A percentile compares a stretch with the other conserved stretches of the same genome.
These are phyloP conservation scores for Avicennia marina DNA, from an alignment of 257 asterid species.

Conservation along the genomic window DNA sequence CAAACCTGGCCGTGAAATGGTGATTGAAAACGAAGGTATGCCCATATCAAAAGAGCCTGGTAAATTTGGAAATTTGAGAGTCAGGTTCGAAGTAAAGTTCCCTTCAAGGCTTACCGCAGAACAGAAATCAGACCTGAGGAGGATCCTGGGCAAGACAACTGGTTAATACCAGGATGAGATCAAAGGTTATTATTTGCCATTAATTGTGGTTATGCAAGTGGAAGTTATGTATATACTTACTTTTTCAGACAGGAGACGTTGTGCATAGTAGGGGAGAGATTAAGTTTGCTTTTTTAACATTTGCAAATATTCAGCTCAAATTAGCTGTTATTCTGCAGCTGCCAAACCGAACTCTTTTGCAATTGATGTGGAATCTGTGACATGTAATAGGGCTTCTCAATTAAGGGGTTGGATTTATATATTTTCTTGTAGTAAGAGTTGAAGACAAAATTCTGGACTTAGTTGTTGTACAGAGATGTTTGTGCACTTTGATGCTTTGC, in stretches of 20 bases:
- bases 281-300: constrained; percentile 4
- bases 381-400: constrained; percentile 5
- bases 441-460: constrained; percentile 1
- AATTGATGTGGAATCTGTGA: constrained; percentile 17
- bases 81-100: constrained; percentile 74
- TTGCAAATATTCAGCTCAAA: constrained; percentile 19
- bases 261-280: too few species aligned
- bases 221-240: constrained; percentile 30
- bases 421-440: background rate
- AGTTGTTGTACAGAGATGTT: background rate
- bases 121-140: constrained; percentile 69
- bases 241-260: constrained; percentile 19
- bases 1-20: constrained; percentile 79
- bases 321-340: constrained; percentile 1
- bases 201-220: constrained; percentile 15
- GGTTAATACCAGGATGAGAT: background rate
- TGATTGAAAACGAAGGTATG: constrained; percentile 81
- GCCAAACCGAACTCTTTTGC: background rate
- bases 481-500: background rate
- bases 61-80: constrained; percentile 65
- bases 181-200: background rate
- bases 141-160: constrained; percentile 36
- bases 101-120: constrained; percentile 76
- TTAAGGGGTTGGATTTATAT: constrained; percentile 3
- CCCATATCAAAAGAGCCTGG: constrained; percentile 85